A percentile compares a stretch with the other conserved stretches of the same genome.
phyloP scores from a whole-genome alignment of 2,329 filamentous ascomycete species.

The Immersiporthe knoxdaviesiana region DNA sequence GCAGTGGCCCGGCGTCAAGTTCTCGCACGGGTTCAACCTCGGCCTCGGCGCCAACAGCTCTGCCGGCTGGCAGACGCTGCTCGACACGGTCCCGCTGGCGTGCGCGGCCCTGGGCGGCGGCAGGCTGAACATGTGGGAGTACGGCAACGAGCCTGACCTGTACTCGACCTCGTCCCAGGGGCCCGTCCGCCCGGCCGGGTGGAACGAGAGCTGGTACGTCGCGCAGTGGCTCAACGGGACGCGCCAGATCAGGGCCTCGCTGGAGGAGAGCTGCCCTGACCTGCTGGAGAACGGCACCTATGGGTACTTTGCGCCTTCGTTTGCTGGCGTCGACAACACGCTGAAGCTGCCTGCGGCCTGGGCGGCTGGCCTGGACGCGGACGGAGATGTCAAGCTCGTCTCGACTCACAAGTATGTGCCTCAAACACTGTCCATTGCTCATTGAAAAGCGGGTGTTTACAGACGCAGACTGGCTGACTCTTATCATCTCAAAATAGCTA shows the following conservation, averaged over 20 bases:
- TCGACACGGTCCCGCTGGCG: slow-evolving; percentile 58
- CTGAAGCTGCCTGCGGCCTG: slow-evolving; percentile 56
- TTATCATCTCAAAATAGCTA: slow-evolving; percentile 49
- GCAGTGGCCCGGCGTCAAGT: slow-evolving; percentile 59
- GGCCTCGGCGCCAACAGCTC: slow-evolving; percentile 55
- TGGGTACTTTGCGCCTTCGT: slow-evolving; percentile 61
- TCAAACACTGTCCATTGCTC: no score
- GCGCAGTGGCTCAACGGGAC: slow-evolving; percentile 62
- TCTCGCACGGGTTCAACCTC: slow-evolving; percentile 65
- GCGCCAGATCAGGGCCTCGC: slow-evolving; percentile 47
- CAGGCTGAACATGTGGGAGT: slow-evolving; percentile 61
- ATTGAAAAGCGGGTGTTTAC: no score
- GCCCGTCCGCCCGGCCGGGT: slow-evolving; percentile 52
- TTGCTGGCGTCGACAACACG: slow-evolving; percentile 55
- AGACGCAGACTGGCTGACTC: slow-evolving; percentile 22
- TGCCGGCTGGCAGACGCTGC: slow-evolving; percentile 53
- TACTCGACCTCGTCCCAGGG: slow-evolving; percentile 57
- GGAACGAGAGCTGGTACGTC: slow-evolving; percentile 60
- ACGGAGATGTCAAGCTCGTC: slow-evolving; percentile 55
- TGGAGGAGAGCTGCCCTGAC: slow-evolving; percentile 55
- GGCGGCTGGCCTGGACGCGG: slow-evolving; percentile 55
- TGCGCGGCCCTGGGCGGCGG: slow-evolving; percentile 58
- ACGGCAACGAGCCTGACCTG: slow-evolving; percentile 68
- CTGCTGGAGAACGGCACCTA: slow-evolving; percentile 46
- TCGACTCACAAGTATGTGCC: slow-evolving; percentile 62